Evolutionary conservation across 345 rosid species (phyloP).

Genomic region (Euphorbia tirucalli): DNA sequence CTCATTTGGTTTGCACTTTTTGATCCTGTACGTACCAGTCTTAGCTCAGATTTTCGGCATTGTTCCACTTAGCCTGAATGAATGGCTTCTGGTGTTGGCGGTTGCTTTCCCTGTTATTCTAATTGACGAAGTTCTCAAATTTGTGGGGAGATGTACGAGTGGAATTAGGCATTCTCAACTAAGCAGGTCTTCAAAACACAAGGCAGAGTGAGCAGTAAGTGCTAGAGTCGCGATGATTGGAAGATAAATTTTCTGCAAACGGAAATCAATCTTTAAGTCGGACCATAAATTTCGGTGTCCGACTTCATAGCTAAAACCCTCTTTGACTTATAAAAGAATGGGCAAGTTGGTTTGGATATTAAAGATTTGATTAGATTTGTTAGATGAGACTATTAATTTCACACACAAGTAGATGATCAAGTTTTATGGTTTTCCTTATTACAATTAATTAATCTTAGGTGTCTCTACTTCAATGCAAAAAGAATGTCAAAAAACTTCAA

Average conservation of each 20-base stretch:
- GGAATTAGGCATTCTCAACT: constrained; percentile 34
- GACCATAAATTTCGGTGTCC: not conserved
- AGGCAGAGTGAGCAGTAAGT: constrained; percentile 38
- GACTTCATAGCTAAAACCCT: not conserved
- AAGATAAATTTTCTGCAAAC: not conserved
- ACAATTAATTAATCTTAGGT: not conserved
- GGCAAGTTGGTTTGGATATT: not conserved
- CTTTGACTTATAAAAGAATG: not conserved
- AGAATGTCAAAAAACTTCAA: not conserved
- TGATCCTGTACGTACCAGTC: constrained; percentile 86
- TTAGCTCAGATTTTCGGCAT: constrained; percentile 77
- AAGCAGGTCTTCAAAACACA: constrained; percentile 42
- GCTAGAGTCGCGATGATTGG: too few species aligned
- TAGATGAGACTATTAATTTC: not conserved
- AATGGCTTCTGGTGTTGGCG: constrained; percentile 82
- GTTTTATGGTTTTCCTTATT: not conserved
- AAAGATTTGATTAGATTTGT: constrained; percentile 11
- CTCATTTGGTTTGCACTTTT: constrained; percentile 77
- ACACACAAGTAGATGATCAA: not conserved
- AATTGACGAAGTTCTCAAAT: constrained; percentile 79
- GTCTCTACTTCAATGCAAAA: not conserved
- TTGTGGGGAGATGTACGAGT: constrained; percentile 68
- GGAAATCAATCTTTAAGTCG: not conserved
- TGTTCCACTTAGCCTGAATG: constrained; percentile 79
- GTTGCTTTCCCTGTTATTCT: constrained; percentile 79